These are phyloP conservation scores for Erysimum cheiri DNA, from an alignment of 441 rosid species.

Conservation along the genomic window DNA sequence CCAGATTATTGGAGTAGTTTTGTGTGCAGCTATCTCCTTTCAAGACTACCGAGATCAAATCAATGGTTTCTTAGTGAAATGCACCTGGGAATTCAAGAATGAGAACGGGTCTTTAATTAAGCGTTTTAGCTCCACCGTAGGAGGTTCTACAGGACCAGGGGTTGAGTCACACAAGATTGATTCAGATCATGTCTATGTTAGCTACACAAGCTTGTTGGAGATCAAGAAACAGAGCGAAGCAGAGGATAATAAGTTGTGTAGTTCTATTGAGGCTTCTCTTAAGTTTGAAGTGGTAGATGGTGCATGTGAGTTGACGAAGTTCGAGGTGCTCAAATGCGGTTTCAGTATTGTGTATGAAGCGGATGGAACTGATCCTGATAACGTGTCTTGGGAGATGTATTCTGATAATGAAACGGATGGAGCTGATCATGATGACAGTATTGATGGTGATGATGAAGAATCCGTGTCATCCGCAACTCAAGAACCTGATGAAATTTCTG, in stretches of 20 bases:
- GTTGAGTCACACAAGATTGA: conserved; percentile 6
- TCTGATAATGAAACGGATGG: background rate
- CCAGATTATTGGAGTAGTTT: background rate
- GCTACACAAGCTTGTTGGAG: conserved; percentile 13
- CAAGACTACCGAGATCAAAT: background rate
- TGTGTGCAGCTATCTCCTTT: conserved; percentile 15
- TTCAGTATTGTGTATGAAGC: conserved; percentile 12
- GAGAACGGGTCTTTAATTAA: background rate
- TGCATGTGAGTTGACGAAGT: background rate
- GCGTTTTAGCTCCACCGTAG: background rate
- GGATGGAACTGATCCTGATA: conserved; percentile 5
- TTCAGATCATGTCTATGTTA: conserved; percentile 19
- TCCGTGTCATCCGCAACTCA: background rate
- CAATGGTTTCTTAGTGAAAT: background rate
- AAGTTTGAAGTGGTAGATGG: conserved; percentile 5
- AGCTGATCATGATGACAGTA: background rate
- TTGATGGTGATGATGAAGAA: background rate
- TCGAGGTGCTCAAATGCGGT: conserved; percentile 8
- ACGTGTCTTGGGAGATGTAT: background rate
- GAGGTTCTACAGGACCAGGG: background rate
- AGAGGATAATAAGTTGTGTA: background rate
- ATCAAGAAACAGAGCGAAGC: conserved; percentile 16
- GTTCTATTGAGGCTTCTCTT: background rate
- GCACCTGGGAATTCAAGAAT: background rate
- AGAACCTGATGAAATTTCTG: too few species aligned